Evolutionary conservation across 2,329 filamentous ascomycete species (phyloP).

Genomic region (Xylaria sp.): DNA sequence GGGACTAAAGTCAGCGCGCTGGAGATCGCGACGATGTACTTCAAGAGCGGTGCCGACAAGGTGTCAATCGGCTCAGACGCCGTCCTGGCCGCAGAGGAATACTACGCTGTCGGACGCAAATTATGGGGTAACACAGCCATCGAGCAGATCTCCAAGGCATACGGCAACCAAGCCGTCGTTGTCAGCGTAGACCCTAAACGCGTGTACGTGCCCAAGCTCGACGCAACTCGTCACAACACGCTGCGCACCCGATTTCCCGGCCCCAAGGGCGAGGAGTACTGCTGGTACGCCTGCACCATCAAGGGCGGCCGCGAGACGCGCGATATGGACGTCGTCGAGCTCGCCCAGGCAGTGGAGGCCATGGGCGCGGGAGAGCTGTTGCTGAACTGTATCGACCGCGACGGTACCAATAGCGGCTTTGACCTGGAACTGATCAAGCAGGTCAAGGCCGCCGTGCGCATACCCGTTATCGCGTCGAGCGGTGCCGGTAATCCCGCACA

Average conservation of each 20-base stretch:
- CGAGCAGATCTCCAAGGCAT: slow-evolving; percentile 91
- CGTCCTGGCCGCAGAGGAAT: slow-evolving; percentile 91
- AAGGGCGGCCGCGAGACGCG: slow-evolving; percentile 95
- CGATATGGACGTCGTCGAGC: slow-evolving; percentile 90
- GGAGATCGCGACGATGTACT: slow-evolving; percentile 96
- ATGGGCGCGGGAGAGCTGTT: slow-evolving; percentile 96
- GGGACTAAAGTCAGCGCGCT: slow-evolving; percentile 88
- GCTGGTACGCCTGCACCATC: slow-evolving; percentile 98
- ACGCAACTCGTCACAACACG: slow-evolving; percentile 78
- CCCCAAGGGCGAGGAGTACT: slow-evolving; percentile 80
- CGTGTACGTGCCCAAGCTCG: slow-evolving; percentile 80
- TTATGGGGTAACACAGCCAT: slow-evolving; percentile 88
- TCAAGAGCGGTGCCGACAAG: slow-evolving; percentile 96
- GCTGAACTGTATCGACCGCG: slow-evolving; percentile 97
- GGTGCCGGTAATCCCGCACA: slow-evolving; percentile 89
- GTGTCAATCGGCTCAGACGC: slow-evolving; percentile 97
- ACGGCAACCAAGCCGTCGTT: slow-evolving; percentile 96
- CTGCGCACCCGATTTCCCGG: slow-evolving; percentile 77
- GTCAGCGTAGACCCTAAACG: slow-evolving; percentile 94
- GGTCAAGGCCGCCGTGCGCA: slow-evolving; percentile 86
- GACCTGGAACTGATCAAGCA: slow-evolving; percentile 90
- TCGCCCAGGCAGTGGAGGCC: slow-evolving; percentile 88
- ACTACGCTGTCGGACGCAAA: slow-evolving; percentile 75
- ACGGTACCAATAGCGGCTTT: slow-evolving; percentile 94
- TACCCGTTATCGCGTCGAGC: slow-evolving; percentile 95